Conservation (phyloP, 2,329 filamentous ascomycete genomes). For the Diaporthe sp. region DNA sequence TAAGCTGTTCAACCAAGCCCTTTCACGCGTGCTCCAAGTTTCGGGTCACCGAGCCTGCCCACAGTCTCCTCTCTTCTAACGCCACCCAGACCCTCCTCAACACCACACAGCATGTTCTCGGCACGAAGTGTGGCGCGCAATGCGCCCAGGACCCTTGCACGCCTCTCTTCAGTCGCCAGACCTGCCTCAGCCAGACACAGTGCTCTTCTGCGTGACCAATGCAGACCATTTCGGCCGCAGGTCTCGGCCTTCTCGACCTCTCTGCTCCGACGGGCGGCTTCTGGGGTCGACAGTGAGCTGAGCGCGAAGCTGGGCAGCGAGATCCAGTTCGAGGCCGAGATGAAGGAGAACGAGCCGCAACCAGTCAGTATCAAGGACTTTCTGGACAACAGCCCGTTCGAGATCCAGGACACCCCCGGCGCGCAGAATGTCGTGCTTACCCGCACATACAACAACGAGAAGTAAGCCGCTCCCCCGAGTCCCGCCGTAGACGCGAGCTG, state of each 20-base stretch:
- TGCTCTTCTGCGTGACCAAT: constrained; percentile 59
- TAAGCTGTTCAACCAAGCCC: background rate
- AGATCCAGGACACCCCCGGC: constrained; percentile 84
- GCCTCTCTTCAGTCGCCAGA: constrained; percentile 62
- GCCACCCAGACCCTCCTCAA: constrained; percentile 42
- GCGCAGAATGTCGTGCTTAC: constrained; percentile 89
- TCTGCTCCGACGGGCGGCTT: constrained; percentile 52
- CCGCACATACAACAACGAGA: constrained; percentile 87
- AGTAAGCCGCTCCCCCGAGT: constrained; percentile 62
- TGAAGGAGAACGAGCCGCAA: constrained; percentile 77
- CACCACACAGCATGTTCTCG: constrained; percentile 70
- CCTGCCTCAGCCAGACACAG: constrained; percentile 59
- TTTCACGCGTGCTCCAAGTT: background rate
- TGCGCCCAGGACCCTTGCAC: constrained; percentile 71
- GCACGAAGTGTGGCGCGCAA: constrained; percentile 73
- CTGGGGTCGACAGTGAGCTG: constrained; percentile 78
- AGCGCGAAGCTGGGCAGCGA: constrained; percentile 84
- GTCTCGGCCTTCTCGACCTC: constrained; percentile 64
- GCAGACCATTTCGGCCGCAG: constrained; percentile 49
- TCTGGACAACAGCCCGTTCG: constrained; percentile 84
- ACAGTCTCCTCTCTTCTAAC: constrained; percentile 35
- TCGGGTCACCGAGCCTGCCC: constrained; percentile 33
- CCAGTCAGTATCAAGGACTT: constrained; percentile 88
- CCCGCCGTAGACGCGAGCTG: background rate
- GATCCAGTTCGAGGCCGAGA: constrained; percentile 84